A percentile compares a stretch with the other conserved stretches of the same genome.
These are phyloP conservation scores for Sclerotinia trifoliorum DNA, from an alignment of 2,329 filamentous ascomycete genomes.

Conservation along the genomic window DNA sequence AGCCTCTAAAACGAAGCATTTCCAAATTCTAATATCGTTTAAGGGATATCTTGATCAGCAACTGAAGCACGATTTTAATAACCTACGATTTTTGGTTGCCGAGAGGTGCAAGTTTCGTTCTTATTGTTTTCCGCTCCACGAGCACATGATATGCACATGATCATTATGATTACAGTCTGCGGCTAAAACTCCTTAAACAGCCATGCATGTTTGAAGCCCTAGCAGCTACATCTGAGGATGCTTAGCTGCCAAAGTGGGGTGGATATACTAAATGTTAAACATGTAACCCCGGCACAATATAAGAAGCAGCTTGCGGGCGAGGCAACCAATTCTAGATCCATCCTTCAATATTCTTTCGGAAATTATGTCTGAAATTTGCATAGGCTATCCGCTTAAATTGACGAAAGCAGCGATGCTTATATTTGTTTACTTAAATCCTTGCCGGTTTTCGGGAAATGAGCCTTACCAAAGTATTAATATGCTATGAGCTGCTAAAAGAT, in stretches of 20 bases:
- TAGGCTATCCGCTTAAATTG: not conserved
- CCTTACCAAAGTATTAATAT: not conserved
- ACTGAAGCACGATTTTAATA: not conserved
- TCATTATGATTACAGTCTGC: not conserved
- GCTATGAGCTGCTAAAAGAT: not conserved
- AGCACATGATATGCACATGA: not conserved
- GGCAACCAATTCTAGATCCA: constrained; percentile 11
- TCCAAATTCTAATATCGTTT: not conserved
- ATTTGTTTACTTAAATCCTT: not conserved
- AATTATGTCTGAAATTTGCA: not conserved
- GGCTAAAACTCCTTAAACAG: not conserved
- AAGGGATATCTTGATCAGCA: not conserved
- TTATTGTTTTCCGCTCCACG: not conserved
- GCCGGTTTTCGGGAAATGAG: not conserved
- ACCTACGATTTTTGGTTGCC: not conserved
- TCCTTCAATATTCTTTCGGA: not conserved
- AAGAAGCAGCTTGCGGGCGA: not conserved
- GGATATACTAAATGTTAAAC: no score
- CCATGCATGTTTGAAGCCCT: not conserved
- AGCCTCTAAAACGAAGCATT: no score
- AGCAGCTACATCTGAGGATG: not conserved
- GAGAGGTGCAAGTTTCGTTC: not conserved
- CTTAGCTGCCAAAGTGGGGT: not conserved
- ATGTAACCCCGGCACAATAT: not conserved
- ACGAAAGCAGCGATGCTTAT: not conserved